Evolutionary conservation across 108 stramenopile genomes (phyloP).

Genomic region (Halocafeteria seosinensis): DNA sequence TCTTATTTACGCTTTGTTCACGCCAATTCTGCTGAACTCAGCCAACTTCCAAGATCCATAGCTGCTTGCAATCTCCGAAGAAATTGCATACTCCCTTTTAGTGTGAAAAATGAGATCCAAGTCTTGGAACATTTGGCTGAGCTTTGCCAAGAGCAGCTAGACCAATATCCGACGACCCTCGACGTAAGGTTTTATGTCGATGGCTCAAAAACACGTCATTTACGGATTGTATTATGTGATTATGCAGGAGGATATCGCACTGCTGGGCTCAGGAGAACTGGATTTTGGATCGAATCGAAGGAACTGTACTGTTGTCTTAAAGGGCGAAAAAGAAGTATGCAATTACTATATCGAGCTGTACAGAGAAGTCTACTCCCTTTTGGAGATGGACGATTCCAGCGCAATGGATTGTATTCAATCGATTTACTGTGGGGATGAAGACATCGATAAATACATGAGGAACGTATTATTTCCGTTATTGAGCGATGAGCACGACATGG

Average conservation of each 20-base stretch:
- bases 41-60: too few relatives aligned
- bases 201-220: too few relatives aligned
- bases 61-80: too few relatives aligned
- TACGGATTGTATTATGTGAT: too few relatives aligned
- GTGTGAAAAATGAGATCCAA: too few relatives aligned
- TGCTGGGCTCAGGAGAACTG: conserved; percentile 39
- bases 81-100: too few relatives aligned
- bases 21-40: too few relatives aligned
- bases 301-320: neutral
- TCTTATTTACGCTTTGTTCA: conserved; percentile 20
- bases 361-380: neutral
- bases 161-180: conserved; percentile 57
- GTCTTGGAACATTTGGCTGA: conserved; percentile 44
- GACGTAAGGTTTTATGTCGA: too few relatives aligned
- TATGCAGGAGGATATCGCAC: conserved; percentile 47
- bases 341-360: neutral
- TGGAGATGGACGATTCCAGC: neutral
- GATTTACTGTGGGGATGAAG: neutral
- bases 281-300: neutral
- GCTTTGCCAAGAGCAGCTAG: conserved; percentile 19
- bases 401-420: neutral
- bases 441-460: neutral
- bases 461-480: neutral
- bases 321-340: neutral
- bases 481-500: too few relatives aligned